Conservation (phyloP, 2,329 filamentous ascomycete species). For the Pseudogymnoascus sp. region DNA sequence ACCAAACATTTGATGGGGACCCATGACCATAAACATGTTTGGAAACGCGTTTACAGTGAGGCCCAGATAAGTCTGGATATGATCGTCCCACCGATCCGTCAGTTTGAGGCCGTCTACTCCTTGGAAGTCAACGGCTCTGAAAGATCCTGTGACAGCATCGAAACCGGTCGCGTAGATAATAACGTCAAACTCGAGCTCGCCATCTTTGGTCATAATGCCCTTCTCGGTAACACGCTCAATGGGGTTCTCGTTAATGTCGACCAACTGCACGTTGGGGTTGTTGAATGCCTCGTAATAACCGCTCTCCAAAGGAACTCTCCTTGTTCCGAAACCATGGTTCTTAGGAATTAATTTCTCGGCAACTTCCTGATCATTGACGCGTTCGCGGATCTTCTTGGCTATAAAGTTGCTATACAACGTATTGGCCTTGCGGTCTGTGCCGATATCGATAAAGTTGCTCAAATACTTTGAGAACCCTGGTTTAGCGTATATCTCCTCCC, state of each 20-base stretch:
- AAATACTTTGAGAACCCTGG: constrained; percentile 35
- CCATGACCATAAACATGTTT: constrained; percentile 35
- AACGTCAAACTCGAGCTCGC: constrained; percentile 26
- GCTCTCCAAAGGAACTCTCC: constrained; percentile 16
- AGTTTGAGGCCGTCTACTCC: constrained; percentile 19
- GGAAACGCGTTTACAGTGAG: constrained; percentile 24
- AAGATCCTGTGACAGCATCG: constrained; percentile 24
- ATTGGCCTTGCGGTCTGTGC: constrained; percentile 27
- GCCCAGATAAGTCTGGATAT: constrained; percentile 24
- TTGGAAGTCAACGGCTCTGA: constrained; percentile 21
- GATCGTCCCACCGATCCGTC: constrained; percentile 19
- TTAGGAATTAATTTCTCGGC: constrained; percentile 32
- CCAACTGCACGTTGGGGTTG: constrained; percentile 27
- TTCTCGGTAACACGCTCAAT: constrained; percentile 29
- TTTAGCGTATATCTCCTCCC: constrained; percentile 29
- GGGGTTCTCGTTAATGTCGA: constrained; percentile 22
- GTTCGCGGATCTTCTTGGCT: constrained; percentile 31
- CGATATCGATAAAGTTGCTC: constrained; percentile 24
- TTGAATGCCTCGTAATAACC: constrained; percentile 31
- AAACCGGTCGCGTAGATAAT: constrained; percentile 28
- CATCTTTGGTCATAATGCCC: constrained; percentile 25
- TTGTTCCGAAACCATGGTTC: constrained; percentile 23
- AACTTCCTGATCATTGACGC: constrained; percentile 30
- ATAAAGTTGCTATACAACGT: constrained; percentile 25
- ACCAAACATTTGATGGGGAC: constrained; percentile 38